phyloP scores from a whole-genome alignment of 1,284 basidiomycete genomes.

The Cutaneotrichosporon cyanovorans region DNA sequence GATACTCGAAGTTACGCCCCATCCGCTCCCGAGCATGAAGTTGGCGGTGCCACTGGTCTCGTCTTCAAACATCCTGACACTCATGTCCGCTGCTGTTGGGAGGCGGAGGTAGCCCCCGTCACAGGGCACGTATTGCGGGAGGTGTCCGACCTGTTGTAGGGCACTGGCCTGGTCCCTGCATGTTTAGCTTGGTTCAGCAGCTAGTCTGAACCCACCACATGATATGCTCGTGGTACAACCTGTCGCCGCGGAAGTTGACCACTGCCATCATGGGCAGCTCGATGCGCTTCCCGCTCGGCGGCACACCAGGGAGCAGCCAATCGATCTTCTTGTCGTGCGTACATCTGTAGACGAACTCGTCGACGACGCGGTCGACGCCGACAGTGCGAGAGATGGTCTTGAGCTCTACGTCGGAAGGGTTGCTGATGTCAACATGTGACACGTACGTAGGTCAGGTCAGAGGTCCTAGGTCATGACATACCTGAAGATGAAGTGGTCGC shows the following conservation, averaged over 20 bases:
- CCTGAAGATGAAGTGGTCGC: slow-evolving; percentile 36
- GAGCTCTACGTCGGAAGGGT: slow-evolving; percentile 34
- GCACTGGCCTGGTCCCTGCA: slow-evolving; percentile 25
- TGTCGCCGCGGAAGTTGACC: slow-evolving; percentile 54
- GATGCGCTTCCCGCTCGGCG: slow-evolving; percentile 51
- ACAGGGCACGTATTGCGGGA: slow-evolving; percentile 14
- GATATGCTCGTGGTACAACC: slow-evolving; percentile 52
- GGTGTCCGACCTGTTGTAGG: slow-evolving; percentile 20
- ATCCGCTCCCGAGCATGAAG: slow-evolving; percentile 19
- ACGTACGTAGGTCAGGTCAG: background rate
- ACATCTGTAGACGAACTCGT: slow-evolving; percentile 30
- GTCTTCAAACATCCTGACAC: slow-evolving; percentile 19
- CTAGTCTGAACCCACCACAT: slow-evolving; percentile 27
- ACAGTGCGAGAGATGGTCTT: slow-evolving; percentile 37
- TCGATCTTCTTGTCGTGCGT: slow-evolving; percentile 52
- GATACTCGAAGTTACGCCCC: slow-evolving; percentile 10
- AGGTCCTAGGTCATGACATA: background rate
- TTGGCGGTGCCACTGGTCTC: slow-evolving; percentile 18
- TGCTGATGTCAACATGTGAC: too few relatives aligned
- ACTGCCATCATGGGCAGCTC: slow-evolving; percentile 54
- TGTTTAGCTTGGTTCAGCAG: background rate
- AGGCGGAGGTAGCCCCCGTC: slow-evolving; percentile 14
- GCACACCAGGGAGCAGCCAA: slow-evolving; percentile 48
- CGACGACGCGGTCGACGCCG: slow-evolving; percentile 23
- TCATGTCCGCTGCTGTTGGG: slow-evolving; percentile 15